Conservation (phyloP, 306 rosid genomes). For the Quercus aquifolioides region DNA sequence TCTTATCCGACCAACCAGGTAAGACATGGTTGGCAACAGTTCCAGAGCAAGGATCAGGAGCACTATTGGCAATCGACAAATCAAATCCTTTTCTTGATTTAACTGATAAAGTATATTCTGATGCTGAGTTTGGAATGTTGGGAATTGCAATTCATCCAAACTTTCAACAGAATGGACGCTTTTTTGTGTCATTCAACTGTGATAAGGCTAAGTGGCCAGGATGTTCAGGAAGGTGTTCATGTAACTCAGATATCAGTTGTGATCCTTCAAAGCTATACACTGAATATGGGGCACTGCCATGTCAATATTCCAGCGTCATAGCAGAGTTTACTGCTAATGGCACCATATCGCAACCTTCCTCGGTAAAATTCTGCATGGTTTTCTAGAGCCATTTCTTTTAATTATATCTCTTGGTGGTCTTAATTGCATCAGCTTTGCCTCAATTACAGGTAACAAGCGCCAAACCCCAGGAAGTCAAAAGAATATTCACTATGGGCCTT, state of each 20-base stretch:
- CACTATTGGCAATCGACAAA: constrained; percentile 12
- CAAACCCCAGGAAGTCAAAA: constrained; percentile 28
- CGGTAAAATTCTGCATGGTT: neutral
- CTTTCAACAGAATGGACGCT: constrained; percentile 25
- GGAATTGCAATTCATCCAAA: constrained; percentile 40
- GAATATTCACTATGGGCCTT: constrained; percentile 43
- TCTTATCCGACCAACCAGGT: constrained; percentile 31
- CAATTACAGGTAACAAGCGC: constrained; percentile 15
- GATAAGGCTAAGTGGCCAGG: constrained; percentile 34
- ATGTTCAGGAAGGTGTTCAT: constrained; percentile 36
- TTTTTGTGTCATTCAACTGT: constrained; percentile 36
- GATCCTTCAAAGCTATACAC: constrained; percentile 24
- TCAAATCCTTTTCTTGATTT: constrained; percentile 30
- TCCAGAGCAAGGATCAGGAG: constrained; percentile 32
- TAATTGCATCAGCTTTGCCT: neutral
- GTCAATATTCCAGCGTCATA: constrained; percentile 31
- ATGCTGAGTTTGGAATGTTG: constrained; percentile 30
- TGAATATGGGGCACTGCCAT: constrained; percentile 33
- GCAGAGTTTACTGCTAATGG: constrained; percentile 36
- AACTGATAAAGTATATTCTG: constrained; percentile 24
- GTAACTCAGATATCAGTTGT: constrained; percentile 31
- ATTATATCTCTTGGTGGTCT: neutral
- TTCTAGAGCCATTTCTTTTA: neutral
- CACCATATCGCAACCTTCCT: constrained; percentile 3
- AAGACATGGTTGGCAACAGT: constrained; percentile 29